Evolutionary conservation across 192 early-diverging fungal genomes (phyloP), one percentile per base, ranked within the genome.

Genomic region (Coemansia sp.): DNA sequence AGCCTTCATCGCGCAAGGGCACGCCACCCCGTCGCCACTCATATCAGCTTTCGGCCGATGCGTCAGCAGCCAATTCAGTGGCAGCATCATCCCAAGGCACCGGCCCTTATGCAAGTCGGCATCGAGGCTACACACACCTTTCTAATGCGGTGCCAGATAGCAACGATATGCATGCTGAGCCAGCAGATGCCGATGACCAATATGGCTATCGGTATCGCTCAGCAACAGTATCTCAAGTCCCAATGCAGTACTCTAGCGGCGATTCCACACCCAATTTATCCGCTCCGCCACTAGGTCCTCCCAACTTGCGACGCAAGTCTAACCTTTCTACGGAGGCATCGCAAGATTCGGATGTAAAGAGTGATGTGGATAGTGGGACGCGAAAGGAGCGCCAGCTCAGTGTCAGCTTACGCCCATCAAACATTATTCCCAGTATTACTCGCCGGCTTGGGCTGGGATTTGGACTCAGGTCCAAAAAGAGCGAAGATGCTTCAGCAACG

Each of bases 11-110:
- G 8, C 59, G 59, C 55, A 63, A 48, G 35, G 21, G 37, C 14
- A 59, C 59, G 3, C 68, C 74, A 18, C 51, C 68, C 13, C 74
- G 74, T 20, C 74, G 74, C 38, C 68, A 78, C 28, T 78, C 74
- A 49, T 69, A 76, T 42, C 72, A 76, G 46, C 13, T 64, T 20
- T 31, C 61, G 4, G 45, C 61, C 12, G 57, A 59, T 9, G 50
- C 26, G 6, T 30, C 15, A 23, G 48, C 14, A n/a, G 30, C 43
- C 33, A 41, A 51, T 41, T 61, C 60, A 39, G 37, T 43, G 10
- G 47, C 44, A 28, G 45, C 39, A 12, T 50, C 48, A 31, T 36
- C 48, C 5, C 48, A 50, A 16, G 48, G 48, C 10, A 23, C 31
- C 1, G 48, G 31, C 2, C 15, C 30, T n/a, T 31, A 50, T 15